phyloP scores from a whole-genome alignment of 2,329 filamentous ascomycete species.

The Aspergillus eucalypticola region DNA sequence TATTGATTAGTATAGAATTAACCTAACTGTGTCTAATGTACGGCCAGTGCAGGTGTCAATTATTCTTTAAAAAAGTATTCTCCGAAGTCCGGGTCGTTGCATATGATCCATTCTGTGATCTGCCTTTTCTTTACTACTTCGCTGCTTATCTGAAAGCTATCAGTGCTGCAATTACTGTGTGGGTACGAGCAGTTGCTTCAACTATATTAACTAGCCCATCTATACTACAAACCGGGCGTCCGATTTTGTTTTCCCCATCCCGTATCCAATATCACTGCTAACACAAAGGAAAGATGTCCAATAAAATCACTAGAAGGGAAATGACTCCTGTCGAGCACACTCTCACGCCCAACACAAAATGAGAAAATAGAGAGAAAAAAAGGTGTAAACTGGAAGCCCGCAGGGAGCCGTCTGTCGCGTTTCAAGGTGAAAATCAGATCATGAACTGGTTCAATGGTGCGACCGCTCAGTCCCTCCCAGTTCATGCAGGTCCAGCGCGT shows the following conservation, averaged over 20 bases:
- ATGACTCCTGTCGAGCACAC: slow-evolving; percentile 6
- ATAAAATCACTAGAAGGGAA: slow-evolving; percentile 24
- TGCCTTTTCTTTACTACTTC: too few species aligned
- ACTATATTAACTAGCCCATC: slow-evolving; percentile 15
- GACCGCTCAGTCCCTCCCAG: slow-evolving; percentile 16
- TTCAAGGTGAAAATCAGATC: neutral
- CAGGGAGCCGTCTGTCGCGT: neutral
- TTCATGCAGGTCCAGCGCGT: slow-evolving; percentile 25
- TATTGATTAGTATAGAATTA: too few species aligned
- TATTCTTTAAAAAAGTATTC: too few species aligned
- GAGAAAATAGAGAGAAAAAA: slow-evolving; percentile 23
- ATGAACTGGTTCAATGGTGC: neutral
- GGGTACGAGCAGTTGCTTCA: too few species aligned
- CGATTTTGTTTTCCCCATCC: neutral
- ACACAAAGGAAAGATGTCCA: slow-evolving; percentile 29
- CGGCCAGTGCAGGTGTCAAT: too few species aligned
- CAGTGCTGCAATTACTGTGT: too few species aligned
- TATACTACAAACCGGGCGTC: slow-evolving; percentile 21
- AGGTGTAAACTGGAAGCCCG: slow-evolving; percentile 15
- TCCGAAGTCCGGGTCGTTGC: too few species aligned
- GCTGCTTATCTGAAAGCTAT: too few species aligned
- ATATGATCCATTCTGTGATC: too few species aligned
- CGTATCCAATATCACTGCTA: slow-evolving; percentile 1
- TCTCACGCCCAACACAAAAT: slow-evolving; percentile 26
- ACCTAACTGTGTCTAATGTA: too few species aligned